Evolutionary conservation across 2,329 filamentous ascomycete species (phyloP), one percentile per base, ranked within the genome.

Genomic region (Diplodia scrobiculata): DNA sequence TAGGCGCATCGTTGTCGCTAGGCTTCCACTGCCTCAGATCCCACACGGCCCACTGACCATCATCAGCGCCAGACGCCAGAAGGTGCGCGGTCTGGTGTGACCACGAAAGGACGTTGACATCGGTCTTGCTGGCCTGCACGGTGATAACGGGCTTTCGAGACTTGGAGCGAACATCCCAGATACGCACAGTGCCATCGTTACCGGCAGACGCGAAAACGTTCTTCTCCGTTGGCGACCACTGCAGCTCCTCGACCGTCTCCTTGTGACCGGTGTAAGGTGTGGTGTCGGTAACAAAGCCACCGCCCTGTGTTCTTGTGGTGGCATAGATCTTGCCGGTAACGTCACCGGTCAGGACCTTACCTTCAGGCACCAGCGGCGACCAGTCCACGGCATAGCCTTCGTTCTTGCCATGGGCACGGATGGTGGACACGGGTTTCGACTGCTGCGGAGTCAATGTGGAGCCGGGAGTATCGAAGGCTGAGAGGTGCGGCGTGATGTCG

Each of bases 321-420:
- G 89, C 84, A 79, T 92, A 98, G 75, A 99, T 97, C 68, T 90
- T 83, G 67, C 95, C 95, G 70, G 93, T 85, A 75, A 93, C 92
- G 79, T 99, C 95, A 69, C 95, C 95, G 0, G 94, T 97, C 53
- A 97, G 80, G 2, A 99, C 87, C 79, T 94, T 95, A 67, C 93
- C 93, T 54, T 88, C 85, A 0, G 92, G 87, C 53, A 91, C 84
- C 10, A 91, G 77, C 0, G 92, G 91, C 29, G 93, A 97, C 95
- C 95, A 99, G 79, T 97, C 95, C n/a, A 99, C 80, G 0, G 92
- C 95, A 77, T 98, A 99, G 58, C 95, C 95, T 82, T 99, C 95
- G 68, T 76, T 78, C 13, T 88, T 82, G 80, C 93, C 94, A 85
- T 99, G 95, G 72, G 94, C 92, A 71, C 91, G 87, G 72, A 99